phyloP scores from a whole-genome alignment of 306 rosid genomes.

The Cajanus cajan region DNA sequence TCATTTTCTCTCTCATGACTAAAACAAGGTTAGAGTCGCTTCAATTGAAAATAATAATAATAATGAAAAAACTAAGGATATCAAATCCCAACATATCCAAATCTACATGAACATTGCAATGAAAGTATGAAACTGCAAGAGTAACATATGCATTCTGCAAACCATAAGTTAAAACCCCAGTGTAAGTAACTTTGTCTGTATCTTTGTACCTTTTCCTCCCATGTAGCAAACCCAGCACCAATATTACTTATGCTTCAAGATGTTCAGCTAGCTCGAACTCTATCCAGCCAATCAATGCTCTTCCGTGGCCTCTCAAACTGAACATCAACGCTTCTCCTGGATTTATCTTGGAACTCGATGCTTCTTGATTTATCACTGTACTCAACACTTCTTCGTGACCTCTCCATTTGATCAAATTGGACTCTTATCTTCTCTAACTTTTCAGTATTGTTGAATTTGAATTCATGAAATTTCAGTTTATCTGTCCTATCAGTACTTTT shows the following conservation, averaged over 20 bases:
- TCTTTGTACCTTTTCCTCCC: constrained; percentile 40
- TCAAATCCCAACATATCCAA: constrained; percentile 38
- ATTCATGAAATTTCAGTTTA: constrained; percentile 53
- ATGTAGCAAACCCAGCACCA: constrained; percentile 36
- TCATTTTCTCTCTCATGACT: constrained; percentile 30
- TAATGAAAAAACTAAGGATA: constrained; percentile 26
- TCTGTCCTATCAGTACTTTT: constrained; percentile 66
- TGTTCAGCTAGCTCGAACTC: constrained; percentile 61
- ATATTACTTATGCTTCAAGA: constrained; percentile 26
- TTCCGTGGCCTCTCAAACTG: constrained; percentile 77
- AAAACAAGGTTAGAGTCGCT: constrained; percentile 57
- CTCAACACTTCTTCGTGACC: constrained; percentile 74
- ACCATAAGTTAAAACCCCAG: constrained; percentile 53
- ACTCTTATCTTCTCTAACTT: constrained; percentile 60
- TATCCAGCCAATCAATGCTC: constrained; percentile 89
- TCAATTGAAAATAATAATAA: constrained; percentile 32
- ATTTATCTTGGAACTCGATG: constrained; percentile 69
- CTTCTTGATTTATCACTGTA: constrained; percentile 67
- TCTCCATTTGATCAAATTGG: constrained; percentile 65
- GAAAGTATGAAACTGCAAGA: constrained; percentile 34
- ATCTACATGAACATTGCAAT: constrained; percentile 42
- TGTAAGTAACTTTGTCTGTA: constrained; percentile 41
- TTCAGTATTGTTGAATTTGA: constrained; percentile 53
- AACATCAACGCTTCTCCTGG: constrained; percentile 70
- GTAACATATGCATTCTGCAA: constrained; percentile 44